Conservation (phyloP, 371 early-diverging fungal species). For the Mucor circinelloides region DNA sequence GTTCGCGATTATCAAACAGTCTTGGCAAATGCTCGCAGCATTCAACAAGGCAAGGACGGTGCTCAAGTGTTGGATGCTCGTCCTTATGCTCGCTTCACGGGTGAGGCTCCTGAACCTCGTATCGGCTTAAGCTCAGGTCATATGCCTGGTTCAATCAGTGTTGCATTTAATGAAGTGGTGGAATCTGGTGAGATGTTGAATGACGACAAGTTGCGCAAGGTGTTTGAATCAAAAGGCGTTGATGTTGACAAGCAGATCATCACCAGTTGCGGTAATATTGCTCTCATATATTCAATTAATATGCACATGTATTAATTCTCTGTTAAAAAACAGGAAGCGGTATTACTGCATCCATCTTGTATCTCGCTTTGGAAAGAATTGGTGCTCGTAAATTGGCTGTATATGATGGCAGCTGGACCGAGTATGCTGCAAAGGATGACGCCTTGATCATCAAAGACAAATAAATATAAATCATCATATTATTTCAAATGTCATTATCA, state of each 20-base stretch:
- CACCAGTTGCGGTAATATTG: constrained; percentile 62
- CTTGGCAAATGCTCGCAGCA: constrained; percentile 45
- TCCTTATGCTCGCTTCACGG: constrained; percentile 71
- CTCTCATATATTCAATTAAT: not conserved
- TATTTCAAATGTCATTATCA: not conserved
- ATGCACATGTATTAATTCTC: not conserved
- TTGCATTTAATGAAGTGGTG: constrained; percentile 68
- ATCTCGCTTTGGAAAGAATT: constrained; percentile 67
- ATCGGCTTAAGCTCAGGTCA: constrained; percentile 83
- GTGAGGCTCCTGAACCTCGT: constrained; percentile 83
- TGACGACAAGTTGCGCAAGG: constrained; percentile 47
- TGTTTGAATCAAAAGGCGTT: constrained; percentile 52
- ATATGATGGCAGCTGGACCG: constrained; percentile 88
- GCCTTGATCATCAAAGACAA: constrained; percentile 55
- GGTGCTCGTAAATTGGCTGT: constrained; percentile 69
- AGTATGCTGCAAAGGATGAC: constrained; percentile 70
- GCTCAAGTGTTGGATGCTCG: constrained; percentile 83
- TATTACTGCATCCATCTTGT: constrained; percentile 77
- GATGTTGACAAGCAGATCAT: constrained; percentile 62
- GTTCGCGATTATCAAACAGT: constrained; percentile 66
- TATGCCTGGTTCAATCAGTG: constrained; percentile 80
- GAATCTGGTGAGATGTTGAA: constrained; percentile 43
- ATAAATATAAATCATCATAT: not conserved
- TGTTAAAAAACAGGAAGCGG: constrained; percentile 59
- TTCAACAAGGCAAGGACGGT: constrained; percentile 22